Evolutionary conservation across 306 rosid species (phyloP).

Genomic region (Quercus berberidifolia): DNA sequence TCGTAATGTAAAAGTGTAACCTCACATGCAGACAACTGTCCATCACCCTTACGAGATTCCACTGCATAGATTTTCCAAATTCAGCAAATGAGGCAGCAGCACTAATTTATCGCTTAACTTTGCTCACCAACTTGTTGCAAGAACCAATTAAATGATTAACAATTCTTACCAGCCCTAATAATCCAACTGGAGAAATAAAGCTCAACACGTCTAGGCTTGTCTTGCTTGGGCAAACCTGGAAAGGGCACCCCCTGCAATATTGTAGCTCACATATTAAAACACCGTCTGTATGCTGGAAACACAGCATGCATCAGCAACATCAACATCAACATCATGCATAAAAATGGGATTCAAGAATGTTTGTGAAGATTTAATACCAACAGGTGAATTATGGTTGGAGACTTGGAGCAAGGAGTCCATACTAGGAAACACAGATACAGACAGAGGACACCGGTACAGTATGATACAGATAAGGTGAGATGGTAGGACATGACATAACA

Average conservation of each 20-base stretch:
- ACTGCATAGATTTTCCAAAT: constrained; percentile 49
- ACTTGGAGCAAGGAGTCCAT: too few species aligned
- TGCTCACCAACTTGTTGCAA: constrained; percentile 2
- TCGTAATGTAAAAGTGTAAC: constrained; percentile 84
- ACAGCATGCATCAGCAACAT: not conserved
- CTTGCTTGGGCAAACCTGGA: constrained; percentile 82
- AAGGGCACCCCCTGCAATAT: constrained; percentile 71
- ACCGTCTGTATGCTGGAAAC: not conserved
- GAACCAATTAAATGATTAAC: not conserved
- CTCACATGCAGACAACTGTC: constrained; percentile 86
- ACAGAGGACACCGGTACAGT: too few species aligned
- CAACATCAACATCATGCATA: not conserved
- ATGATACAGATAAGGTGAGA: too few species aligned
- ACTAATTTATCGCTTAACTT: constrained; percentile 3
- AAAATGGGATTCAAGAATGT: not conserved
- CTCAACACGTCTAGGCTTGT: constrained; percentile 95
- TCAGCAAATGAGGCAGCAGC: constrained; percentile 15
- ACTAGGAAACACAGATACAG: too few species aligned
- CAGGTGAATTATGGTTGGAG: not conserved
- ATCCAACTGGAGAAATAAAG: constrained; percentile 91
- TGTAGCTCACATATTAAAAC: constrained; percentile 27
- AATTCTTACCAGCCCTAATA: constrained; percentile 76
- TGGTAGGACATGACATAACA: too few species aligned
- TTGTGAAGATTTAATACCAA: too few species aligned
- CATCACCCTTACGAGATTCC: constrained; percentile 93